Conservation (phyloP, 306 rosid genomes). For the Quercus agrifolia region DNA sequence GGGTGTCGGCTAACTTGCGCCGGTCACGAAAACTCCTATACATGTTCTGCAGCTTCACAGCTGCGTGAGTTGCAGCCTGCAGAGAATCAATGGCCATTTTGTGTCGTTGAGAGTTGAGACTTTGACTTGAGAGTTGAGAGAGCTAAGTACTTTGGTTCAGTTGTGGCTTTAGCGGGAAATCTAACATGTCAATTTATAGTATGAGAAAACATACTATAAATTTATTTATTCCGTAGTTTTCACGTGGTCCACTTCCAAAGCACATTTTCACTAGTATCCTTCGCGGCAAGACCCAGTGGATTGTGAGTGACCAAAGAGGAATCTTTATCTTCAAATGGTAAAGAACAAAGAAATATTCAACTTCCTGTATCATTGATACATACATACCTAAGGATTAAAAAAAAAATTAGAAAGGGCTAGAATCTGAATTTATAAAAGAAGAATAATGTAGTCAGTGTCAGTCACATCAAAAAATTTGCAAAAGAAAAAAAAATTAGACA, state of each 20-base stretch:
- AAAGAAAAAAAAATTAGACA: too few relatives aligned
- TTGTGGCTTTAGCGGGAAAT: not conserved
- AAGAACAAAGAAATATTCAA: too few relatives aligned
- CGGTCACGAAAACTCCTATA: constrained; percentile 88
- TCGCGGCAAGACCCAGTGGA: not conserved
- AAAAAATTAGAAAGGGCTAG: too few relatives aligned
- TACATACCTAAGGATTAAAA: too few relatives aligned
- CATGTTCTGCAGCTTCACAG: constrained; percentile 62
- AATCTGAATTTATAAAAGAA: too few relatives aligned
- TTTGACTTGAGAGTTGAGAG: not conserved
- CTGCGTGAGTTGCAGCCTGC: constrained; percentile 33
- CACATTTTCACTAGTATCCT: too few relatives aligned
- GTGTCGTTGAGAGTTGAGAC: not conserved
- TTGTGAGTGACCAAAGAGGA: not conserved
- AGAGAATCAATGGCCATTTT: not conserved
- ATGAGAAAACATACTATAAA: not conserved
- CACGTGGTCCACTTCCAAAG: not conserved
- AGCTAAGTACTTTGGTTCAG: not conserved
- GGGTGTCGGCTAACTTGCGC: constrained; percentile 85
- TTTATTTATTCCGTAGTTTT: not conserved
- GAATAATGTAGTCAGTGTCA: too few relatives aligned
- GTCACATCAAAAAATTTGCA: too few relatives aligned
- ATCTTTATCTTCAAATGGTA: too few relatives aligned
- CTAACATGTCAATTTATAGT: not conserved
- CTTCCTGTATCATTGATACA: too few relatives aligned